Evolutionary conservation across 305 asterid genomes (phyloP), one percentile per base, ranked within the genome.

Genomic region (Plantago coronopus): DNA sequence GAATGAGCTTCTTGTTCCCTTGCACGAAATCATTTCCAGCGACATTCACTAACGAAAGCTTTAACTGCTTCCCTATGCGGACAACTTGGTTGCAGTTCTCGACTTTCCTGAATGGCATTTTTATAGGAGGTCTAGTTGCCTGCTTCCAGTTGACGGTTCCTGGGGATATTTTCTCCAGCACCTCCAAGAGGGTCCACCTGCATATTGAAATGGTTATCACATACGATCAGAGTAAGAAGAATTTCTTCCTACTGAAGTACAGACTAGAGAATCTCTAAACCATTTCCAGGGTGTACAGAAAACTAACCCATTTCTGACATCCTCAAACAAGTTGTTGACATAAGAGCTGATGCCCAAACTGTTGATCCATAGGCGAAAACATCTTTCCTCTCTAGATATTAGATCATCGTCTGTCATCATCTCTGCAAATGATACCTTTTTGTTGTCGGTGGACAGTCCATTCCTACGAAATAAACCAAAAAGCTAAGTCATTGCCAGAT

Each of bases 331-430:
- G 74, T 91, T 91, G 68, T 88, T 91, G 65, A 91, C 80, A 60
- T 88, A 91, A 54, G 95, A 76, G 64, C 53, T 29, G 64, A 80
- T 88, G 55, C 98, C 98, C 54, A 91, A 73, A 78, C 98, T 91
- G 74, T 91, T 91, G 79, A 91, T 88, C 98, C 98, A 91, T 63
- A 91, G 80, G 34, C 96, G 91, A 65, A 88, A 91, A 78, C 98
- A 88, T 76, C 98, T 88, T 74, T 91, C 96, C 74, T 91, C 98
- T 78, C 98, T 76, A 16, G 98, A 88, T 66, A 88, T 84, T 65
- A 67, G 79, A 71, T 84, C 96, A 44, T 91, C 96, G 54, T 91
- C 96, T 10, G 95, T 81, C 95, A 87, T 89, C 97, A 89, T 89
- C 81, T 85, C 93, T 17, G 96, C 98, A 68, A 72, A 91, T 34